These are phyloP conservation scores for Diophrys sp. DNA, from an alignment of 73 alveolate species.

Conservation along the genomic window DNA sequence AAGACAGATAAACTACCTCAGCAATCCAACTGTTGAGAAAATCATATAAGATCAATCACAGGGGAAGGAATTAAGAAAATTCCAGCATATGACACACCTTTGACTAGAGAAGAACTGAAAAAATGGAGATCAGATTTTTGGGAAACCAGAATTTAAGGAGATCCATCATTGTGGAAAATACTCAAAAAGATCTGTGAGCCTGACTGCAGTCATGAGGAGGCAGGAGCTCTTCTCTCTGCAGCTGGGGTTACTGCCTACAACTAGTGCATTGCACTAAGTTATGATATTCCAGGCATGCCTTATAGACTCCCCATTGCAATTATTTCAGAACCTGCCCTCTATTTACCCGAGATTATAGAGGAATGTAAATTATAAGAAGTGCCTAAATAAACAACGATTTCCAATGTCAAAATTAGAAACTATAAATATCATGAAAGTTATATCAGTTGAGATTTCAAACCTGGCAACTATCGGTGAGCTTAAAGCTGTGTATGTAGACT, in stretches of 20 bases:
- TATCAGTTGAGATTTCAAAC: background rate
- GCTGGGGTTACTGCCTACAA: slow-evolving; percentile 17
- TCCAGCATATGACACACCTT: slow-evolving; percentile 56
- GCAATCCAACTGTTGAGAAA: slow-evolving; percentile 8
- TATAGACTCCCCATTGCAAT: slow-evolving; percentile 19
- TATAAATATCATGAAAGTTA: background rate
- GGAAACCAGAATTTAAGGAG: slow-evolving; percentile 60
- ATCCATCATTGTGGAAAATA: slow-evolving; percentile 46
- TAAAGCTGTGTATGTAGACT: background rate
- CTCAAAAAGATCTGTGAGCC: slow-evolving; percentile 45
- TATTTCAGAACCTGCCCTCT: slow-evolving; percentile 14
- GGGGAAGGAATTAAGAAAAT: slow-evolving; percentile 19
- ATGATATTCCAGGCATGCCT: slow-evolving; percentile 18
- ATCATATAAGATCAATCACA: background rate
- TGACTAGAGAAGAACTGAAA: slow-evolving; percentile 34
- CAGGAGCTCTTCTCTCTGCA: slow-evolving; percentile 33
- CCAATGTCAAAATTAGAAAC: background rate
- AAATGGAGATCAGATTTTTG: slow-evolving; percentile 66
- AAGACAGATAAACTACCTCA: background rate
- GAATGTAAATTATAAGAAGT: background rate
- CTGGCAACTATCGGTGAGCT: background rate
- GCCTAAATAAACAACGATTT: slow-evolving; percentile 1
- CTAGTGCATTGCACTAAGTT: slow-evolving; percentile 5
- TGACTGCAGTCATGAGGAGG: slow-evolving; percentile 26
- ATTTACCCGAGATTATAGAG: slow-evolving; percentile 10